Base-by-base conservation (phyloP, 345 rosid genomes). In the Salix arbutifolia region DNA sequence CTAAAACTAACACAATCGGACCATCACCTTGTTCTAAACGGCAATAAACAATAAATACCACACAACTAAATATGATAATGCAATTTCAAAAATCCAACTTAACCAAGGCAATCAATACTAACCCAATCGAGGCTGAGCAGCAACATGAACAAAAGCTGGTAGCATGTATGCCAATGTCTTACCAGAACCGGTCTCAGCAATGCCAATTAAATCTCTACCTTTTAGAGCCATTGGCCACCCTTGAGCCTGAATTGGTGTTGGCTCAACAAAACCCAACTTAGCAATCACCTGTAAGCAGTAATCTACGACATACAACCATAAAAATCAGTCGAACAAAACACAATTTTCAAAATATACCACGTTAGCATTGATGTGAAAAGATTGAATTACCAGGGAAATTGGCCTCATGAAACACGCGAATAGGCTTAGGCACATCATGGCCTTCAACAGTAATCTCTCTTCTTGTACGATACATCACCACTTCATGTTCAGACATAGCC, bases 151-250 rank as follows among this genome's bases (percentile, higher is more conserved):
- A 85, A 96, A 77, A 26, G 98, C 98, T 13, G 99, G 99, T 67
- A 96, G 85, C 80, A 96, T 78, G 88, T 93, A 96, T 13, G 99
- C 96, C 89, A 93, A 79, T 16, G 99, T 95, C 89, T 95, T 95
- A 46, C 99, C 99, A 76, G 99, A 95, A 72, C 98, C 99, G 33
- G 98, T 93, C 90, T 93, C 99, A 8, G 98, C 98, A 78, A 96
- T 96, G 33, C 98, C 99, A 72, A 96, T 82, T 68, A 96, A 75
- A 86, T 93, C 98, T 76, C 94, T 92, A 79, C 97, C 96, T 89
- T 93, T 93, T 44, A 96, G 83, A 44, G 98, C 99, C 99, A 96
- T 92, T 1, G 99, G 98, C 98, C 97, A 93, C 12, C 97, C 98
- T 81, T 92, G 97, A 74, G 98, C 84, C 82, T 96, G 99, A 79